phyloP scores from a whole-genome alignment of 352 stramenopile species.

The Phytopythium cucurbitacearum region DNA sequence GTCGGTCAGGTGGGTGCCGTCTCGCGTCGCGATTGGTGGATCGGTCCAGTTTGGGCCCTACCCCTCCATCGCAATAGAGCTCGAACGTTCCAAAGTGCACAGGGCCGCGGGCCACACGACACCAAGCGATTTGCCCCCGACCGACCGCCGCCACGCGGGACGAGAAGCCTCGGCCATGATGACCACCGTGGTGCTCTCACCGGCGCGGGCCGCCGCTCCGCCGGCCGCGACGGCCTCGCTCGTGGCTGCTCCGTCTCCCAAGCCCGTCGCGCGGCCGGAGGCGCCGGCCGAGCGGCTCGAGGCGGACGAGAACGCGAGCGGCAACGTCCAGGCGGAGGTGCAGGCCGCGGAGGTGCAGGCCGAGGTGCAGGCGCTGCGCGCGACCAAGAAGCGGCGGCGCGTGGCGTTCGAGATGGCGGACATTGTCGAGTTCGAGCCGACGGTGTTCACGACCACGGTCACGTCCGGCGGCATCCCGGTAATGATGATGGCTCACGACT shows the following conservation, averaged over 20 bases:
- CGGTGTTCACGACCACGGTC: slow-evolving; percentile 74
- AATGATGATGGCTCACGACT: not conserved
- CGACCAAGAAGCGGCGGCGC: slow-evolving; percentile 54
- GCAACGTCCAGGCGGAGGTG: slow-evolving; percentile 16
- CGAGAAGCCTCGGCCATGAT: slow-evolving; percentile 15
- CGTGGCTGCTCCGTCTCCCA: slow-evolving; percentile 14
- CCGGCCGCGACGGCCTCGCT: slow-evolving; percentile 13
- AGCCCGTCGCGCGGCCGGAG: slow-evolving; percentile 8
- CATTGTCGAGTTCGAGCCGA: slow-evolving; percentile 86
- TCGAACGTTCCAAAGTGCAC: slow-evolving; percentile 2
- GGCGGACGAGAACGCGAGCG: slow-evolving; percentile 17
- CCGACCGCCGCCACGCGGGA: not conserved
- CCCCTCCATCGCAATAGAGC: not conserved
- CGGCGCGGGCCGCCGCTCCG: slow-evolving; percentile 18
- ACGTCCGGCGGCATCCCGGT: slow-evolving; percentile 73
- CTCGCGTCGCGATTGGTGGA: too few species aligned
- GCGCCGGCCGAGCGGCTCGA: slow-evolving; percentile 2
- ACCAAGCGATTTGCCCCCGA: not conserved
- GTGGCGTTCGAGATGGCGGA: slow-evolving; percentile 77
- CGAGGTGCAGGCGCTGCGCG: slow-evolving; percentile 15
- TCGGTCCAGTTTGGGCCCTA: not conserved
- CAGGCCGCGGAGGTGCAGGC: not conserved
- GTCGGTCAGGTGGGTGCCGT: too few species aligned
- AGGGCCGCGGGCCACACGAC: slow-evolving; percentile 1
- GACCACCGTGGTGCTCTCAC: slow-evolving; percentile 51